Evolutionary conservation across 208 protist genomes (phyloP).

Genomic region (Trypanosoma scelopori): DNA sequence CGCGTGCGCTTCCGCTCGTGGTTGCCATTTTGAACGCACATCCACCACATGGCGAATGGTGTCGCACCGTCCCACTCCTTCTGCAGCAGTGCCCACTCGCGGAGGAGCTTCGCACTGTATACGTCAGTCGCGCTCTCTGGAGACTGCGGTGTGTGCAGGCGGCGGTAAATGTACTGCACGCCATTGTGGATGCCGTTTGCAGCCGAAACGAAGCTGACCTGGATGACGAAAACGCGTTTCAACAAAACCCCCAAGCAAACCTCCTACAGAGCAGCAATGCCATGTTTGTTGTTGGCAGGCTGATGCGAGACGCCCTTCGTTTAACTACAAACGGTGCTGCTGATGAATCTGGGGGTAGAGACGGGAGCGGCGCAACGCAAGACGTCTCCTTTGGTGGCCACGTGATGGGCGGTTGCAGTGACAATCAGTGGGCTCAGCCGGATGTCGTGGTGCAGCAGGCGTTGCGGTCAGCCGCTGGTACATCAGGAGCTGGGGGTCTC

Average conservation of each 20-base stretch:
- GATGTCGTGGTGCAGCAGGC: constrained; percentile 44
- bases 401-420: background rate
- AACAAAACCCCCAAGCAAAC: constrained; percentile 46
- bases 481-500: constrained; percentile 38
- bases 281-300: constrained; percentile 52
- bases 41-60: constrained; percentile 62
- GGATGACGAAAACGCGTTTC: constrained; percentile 77
- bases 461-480: constrained; percentile 41
- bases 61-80: constrained; percentile 47
- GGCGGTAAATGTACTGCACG: constrained; percentile 55
- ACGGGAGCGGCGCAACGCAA: no score
- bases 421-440: background rate
- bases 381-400: no score
- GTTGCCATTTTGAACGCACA: constrained; percentile 38
- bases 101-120: constrained; percentile 33
- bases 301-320: constrained; percentile 72
- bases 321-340: constrained; percentile 21
- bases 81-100: constrained; percentile 24
- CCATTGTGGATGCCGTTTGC: constrained; percentile 45
- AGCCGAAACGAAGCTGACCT: constrained; percentile 39
- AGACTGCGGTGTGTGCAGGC: constrained; percentile 48
- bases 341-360: no score
- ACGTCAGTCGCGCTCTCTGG: constrained; percentile 33
- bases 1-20: constrained; percentile 53
- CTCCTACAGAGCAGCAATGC: constrained; percentile 44